Conservation (phyloP, 306 rosid species). For the Malus domestica region ASM211411v1 NC_041791.1:35963001-35963500, state of each 20-base stretch:
- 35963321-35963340: slow-evolving; percentile 89
- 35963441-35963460: slow-evolving; percentile 14
- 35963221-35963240: slow-evolving; percentile 14
- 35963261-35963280: slow-evolving; percentile 38
- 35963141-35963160: slow-evolving; percentile 34
- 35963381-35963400: slow-evolving; percentile 85
- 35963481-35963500: slow-evolving; percentile 98
- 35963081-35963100: slow-evolving; percentile 53
- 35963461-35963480: slow-evolving; percentile 3
- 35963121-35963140: slow-evolving; percentile 26
- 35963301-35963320: slow-evolving; percentile 99
- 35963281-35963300: slow-evolving; percentile 78
- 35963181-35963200: slow-evolving; percentile 24
- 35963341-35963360: slow-evolving; percentile 87
- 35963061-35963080: slow-evolving; percentile 82
- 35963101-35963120: slow-evolving; percentile 62
- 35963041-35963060: slow-evolving; percentile 60
- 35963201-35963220: slow-evolving; percentile 24
- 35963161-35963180: slow-evolving; percentile 15
- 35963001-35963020: slow-evolving; percentile 42
- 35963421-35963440: slow-evolving; percentile 22
- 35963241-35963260: slow-evolving; percentile 36
- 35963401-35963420: slow-evolving; percentile 69
- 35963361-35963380: slow-evolving; percentile 79
- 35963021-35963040: slow-evolving; percentile 91